These are phyloP conservation scores for Talaromyces sp. DNA, from an alignment of 2,329 filamentous ascomycete species.

Conservation along the genomic window DNA sequence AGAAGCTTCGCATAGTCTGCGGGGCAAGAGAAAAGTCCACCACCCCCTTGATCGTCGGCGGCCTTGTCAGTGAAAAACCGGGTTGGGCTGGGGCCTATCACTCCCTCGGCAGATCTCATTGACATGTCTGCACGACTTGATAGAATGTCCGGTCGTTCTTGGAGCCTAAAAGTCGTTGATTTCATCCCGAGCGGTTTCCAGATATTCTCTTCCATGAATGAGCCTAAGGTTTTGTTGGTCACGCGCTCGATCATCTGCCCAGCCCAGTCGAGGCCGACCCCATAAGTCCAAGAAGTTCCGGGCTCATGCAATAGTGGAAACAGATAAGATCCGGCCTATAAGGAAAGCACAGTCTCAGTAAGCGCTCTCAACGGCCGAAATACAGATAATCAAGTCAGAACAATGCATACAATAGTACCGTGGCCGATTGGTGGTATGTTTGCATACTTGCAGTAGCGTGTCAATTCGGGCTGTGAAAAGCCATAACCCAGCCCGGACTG, in stretches of 20 bases:
- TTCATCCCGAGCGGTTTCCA: constrained; percentile 10
- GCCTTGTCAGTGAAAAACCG: not conserved
- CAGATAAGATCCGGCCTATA: not conserved
- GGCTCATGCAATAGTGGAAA: constrained; percentile 10
- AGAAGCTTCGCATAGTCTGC: constrained; percentile 6
- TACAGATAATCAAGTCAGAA: too few relatives aligned
- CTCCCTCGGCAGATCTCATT: not conserved
- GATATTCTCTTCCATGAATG: constrained; percentile 13
- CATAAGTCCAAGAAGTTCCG: constrained; percentile 10
- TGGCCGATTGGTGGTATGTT: not conserved
- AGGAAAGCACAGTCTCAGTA: not conserved
- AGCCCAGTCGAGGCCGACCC: constrained; percentile 10
- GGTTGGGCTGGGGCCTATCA: constrained; percentile 4
- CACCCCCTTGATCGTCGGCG: constrained; percentile 1
- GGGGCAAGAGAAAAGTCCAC: constrained; percentile 4
- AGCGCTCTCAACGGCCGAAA: too few relatives aligned
- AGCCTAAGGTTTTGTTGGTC: constrained; percentile 1
- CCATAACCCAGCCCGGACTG: constrained; percentile 5
- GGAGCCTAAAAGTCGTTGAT: not conserved
- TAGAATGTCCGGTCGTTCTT: constrained; percentile 7
- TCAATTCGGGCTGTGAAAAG: not conserved
- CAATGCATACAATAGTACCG: not conserved
- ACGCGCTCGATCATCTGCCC: constrained; percentile 6
- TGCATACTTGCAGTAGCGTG: constrained; percentile 1
- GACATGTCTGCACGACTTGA: constrained; percentile 7